Percentiles rank a stretch among this genome's conserved stretches.
Conservation (phyloP, 345 rosid genomes). For the Physaria fendleri region DNA sequence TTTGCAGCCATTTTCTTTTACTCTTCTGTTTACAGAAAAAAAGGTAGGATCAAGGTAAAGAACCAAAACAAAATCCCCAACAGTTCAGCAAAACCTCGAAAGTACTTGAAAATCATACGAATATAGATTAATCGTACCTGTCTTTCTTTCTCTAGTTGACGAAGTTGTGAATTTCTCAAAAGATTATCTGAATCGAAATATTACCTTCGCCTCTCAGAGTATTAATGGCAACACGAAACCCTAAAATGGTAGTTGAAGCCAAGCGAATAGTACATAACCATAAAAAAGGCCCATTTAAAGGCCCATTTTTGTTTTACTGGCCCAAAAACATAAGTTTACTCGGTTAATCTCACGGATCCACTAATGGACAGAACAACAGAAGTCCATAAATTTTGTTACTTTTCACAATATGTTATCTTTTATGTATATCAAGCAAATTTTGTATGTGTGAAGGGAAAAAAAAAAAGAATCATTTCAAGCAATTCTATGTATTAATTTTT, state of each 20-base stretch:
- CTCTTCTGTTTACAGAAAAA: background rate
- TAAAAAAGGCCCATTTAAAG: background rate
- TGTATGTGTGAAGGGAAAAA: too few relatives aligned
- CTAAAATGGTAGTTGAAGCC: slow-evolving; percentile 5
- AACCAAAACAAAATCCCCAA: background rate
- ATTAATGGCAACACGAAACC: slow-evolving; percentile 18
- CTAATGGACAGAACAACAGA: too few relatives aligned
- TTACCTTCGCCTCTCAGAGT: slow-evolving; percentile 15
- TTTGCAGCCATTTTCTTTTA: slow-evolving; percentile 70
- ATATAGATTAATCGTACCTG: slow-evolving; percentile 8
- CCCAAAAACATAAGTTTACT: too few relatives aligned
- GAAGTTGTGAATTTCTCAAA: slow-evolving; percentile 2
- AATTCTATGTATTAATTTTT: too few relatives aligned
- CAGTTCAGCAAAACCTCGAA: background rate
- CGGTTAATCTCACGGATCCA: too few relatives aligned
- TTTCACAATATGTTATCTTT: too few relatives aligned
- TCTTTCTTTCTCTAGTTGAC: background rate
- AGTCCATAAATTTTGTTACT: too few relatives aligned
- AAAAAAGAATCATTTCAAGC: too few relatives aligned
- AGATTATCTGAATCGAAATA: slow-evolving; percentile 15
- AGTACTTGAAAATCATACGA: background rate
- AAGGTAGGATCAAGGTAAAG: too few relatives aligned
- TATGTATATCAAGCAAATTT: too few relatives aligned
- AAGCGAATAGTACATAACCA: background rate
- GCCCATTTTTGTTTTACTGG: too few relatives aligned